Percentiles rank a stretch among this genome's conserved stretches.
Conservation (phyloP, 352 stramenopile species). For the Pythium guiyangense region DNA sequence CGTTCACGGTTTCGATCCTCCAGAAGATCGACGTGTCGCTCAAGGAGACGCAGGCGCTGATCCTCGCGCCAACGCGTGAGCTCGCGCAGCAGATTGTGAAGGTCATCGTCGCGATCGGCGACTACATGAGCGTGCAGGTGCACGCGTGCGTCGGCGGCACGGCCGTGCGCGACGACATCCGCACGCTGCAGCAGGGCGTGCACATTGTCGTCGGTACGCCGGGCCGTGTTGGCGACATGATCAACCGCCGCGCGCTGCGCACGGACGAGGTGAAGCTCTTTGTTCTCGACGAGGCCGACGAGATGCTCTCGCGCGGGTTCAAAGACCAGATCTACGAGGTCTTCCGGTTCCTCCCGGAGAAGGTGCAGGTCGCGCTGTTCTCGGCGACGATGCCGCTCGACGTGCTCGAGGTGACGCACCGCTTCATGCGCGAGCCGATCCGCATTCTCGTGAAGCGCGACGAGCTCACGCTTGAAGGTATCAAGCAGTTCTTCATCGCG, state of each 20-base stretch:
- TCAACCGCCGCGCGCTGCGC: slow-evolving; percentile 95
- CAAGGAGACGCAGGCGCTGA: slow-evolving; percentile 97
- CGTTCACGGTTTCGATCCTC: slow-evolving; percentile 98
- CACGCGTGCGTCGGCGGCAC: slow-evolving; percentile 98
- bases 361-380: slow-evolving; percentile 98
- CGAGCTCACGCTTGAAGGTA: slow-evolving; percentile 99
- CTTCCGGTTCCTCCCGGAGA: slow-evolving; percentile 98
- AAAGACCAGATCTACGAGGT: slow-evolving; percentile 99
- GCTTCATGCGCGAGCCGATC: slow-evolving; percentile 99
- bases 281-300: slow-evolving; percentile 99
- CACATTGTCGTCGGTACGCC: slow-evolving; percentile 99
- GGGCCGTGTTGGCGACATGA: slow-evolving; percentile 99
- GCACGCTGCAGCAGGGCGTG: slow-evolving; percentile 96
- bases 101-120: slow-evolving; percentile 92
- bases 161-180: slow-evolving; percentile 97
- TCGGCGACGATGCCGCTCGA: slow-evolving; percentile 99
- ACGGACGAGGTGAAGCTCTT: slow-evolving; percentile 97
- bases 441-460: slow-evolving; percentile 99
- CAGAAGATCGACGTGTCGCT: slow-evolving; percentile 96
- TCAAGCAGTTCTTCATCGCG: slow-evolving; percentile 99
- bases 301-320: slow-evolving; percentile 99
- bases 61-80: slow-evolving; percentile 99
- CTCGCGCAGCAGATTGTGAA: slow-evolving; percentile 99
- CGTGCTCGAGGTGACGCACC: slow-evolving; percentile 97
- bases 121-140: slow-evolving; percentile 97